phyloP scores from a whole-genome alignment of 306 rosid genomes.

The Prinsepia uniflora region DNA sequence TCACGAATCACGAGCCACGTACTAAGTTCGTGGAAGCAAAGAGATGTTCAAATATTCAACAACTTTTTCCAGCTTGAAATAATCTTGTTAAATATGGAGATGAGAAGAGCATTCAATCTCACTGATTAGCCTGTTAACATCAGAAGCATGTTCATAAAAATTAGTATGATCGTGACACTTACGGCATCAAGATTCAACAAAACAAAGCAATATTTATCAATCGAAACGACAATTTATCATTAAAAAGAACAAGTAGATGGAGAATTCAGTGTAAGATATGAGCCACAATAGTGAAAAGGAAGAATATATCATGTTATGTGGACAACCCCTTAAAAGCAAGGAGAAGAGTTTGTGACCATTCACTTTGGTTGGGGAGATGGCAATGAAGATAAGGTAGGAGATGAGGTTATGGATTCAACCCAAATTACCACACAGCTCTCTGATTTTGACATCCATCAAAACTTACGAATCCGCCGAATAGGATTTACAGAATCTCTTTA shows the following conservation, averaged over 20 bases:
- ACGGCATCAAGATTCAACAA: slow-evolving; percentile 27
- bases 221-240: not conserved
- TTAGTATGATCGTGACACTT: slow-evolving; percentile 32
- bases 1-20: no score
- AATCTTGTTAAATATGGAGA: slow-evolving; percentile 11
- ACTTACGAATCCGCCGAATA: not conserved
- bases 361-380: slow-evolving; percentile 5
- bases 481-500: not conserved
- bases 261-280: slow-evolving; percentile 4
- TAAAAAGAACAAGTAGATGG: not conserved
- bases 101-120: slow-evolving; percentile 21
- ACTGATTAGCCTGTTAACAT: slow-evolving; percentile 41
- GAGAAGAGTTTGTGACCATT: slow-evolving; percentile 12
- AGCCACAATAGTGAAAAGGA: not conserved
- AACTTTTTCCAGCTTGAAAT: slow-evolving; percentile 19
- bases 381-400: slow-evolving; percentile 28
- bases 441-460: slow-evolving; percentile 17
- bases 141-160: slow-evolving; percentile 18
- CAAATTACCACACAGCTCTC: slow-evolving; percentile 3
- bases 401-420: slow-evolving; percentile 11
- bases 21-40: slow-evolving; percentile 1
- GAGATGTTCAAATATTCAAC: slow-evolving; percentile 3
- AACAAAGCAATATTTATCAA: not conserved
- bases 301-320: slow-evolving; percentile 1
- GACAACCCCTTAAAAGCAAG: not conserved